phyloP scores from a whole-genome alignment of 352 stramenopile species.

The Saprolegnia parasitica region DNA sequence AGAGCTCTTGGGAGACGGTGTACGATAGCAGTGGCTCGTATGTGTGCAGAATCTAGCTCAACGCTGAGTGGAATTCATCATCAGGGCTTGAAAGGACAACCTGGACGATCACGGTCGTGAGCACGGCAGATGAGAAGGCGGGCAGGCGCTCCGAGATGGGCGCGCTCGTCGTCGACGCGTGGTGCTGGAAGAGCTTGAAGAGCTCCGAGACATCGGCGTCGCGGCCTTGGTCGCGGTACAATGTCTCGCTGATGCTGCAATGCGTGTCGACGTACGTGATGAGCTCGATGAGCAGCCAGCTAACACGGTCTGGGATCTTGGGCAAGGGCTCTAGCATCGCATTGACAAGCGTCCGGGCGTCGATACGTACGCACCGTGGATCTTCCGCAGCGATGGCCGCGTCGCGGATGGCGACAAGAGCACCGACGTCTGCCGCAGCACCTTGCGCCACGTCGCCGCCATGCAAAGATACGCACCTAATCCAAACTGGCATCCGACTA shows the following conservation, averaged over 20 bases:
- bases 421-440: not conserved
- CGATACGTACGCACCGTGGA: not conserved
- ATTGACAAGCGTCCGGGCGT: not conserved
- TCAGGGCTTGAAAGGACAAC: too few relatives aligned
- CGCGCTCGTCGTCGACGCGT: not conserved
- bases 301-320: constrained; percentile 11
- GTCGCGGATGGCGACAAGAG: not conserved
- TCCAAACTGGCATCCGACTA: not conserved
- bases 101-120: not conserved
- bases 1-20: not conserved
- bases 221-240: constrained; percentile 7
- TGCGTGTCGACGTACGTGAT: constrained; percentile 18
- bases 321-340: not conserved
- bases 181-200: not conserved
- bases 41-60: not conserved
- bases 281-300: constrained; percentile 15
- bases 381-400: not conserved
- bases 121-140: not conserved
- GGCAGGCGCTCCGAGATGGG: not conserved
- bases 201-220: constrained; percentile 12
- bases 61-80: not conserved
- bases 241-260: not conserved
- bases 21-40: not conserved
- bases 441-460: not conserved
- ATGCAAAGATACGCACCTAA: not conserved